These are phyloP conservation scores for Xylaria bambusicola DNA, from an alignment of 495 filamentous ascomycete genomes.

Conservation along the genomic window DNA sequence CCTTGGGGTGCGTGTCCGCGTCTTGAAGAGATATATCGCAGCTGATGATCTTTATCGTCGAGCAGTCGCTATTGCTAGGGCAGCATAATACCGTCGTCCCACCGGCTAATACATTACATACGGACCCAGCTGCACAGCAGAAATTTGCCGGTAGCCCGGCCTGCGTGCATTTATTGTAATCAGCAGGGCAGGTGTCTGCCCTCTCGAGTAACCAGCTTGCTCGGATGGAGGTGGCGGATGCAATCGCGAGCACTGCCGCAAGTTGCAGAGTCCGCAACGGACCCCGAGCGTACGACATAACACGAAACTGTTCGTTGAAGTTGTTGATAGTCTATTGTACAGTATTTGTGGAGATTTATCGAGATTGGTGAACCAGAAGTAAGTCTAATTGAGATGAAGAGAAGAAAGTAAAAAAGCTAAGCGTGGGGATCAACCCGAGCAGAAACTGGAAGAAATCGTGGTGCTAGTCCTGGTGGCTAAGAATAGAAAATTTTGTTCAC, in stretches of 20 bases:
- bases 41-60: constrained; percentile 65
- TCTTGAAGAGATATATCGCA: constrained; percentile 73
- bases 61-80: constrained; percentile 62
- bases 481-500: constrained; percentile 23
- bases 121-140: constrained; percentile 68
- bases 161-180: constrained; percentile 51
- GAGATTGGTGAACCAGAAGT: background rate
- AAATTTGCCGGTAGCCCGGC: constrained; percentile 66
- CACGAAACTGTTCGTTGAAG: background rate
- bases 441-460: background rate
- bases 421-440: constrained; percentile 17
- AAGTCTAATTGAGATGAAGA: constrained; percentile 8
- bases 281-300: constrained; percentile 23
- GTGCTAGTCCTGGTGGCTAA: constrained; percentile 16
- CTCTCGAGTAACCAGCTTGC: constrained; percentile 35
- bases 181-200: constrained; percentile 33
- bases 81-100: constrained; percentile 78
- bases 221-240: constrained; percentile 33
- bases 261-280: constrained; percentile 32
- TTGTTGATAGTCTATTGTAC: background rate
- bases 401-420: constrained; percentile 10
- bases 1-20: constrained; percentile 58
- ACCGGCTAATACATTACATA: constrained; percentile 66
- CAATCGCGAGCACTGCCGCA: constrained; percentile 30
- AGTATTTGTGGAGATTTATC: background rate